phyloP scores from a whole-genome alignment of 129 eudicot genomes.

The Logfia minima region DNA sequence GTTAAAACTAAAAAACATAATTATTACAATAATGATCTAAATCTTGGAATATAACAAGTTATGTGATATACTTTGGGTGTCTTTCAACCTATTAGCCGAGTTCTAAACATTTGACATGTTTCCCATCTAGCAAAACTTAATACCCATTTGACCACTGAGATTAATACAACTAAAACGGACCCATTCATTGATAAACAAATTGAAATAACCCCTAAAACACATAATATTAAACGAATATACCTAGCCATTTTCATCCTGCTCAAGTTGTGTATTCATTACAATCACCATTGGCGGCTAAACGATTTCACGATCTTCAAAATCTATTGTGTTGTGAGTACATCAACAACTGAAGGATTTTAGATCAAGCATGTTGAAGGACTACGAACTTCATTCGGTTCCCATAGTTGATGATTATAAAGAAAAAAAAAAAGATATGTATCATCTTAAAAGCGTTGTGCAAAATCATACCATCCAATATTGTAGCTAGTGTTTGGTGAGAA shows the following conservation, averaged over 20 bases:
- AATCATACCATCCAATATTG: too few species aligned
- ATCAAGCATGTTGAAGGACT: too few species aligned
- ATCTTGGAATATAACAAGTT: too few species aligned
- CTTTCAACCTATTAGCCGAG: not conserved
- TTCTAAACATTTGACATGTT: not conserved
- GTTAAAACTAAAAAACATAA: not conserved
- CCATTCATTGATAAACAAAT: not conserved
- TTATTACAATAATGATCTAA: not conserved
- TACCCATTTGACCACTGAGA: not conserved
- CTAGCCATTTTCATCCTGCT: slow-evolving; percentile 71
- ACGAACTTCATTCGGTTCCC: too few species aligned
- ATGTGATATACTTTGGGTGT: not conserved
- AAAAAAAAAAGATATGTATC: too few species aligned
- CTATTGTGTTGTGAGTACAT: too few species aligned
- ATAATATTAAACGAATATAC: slow-evolving; percentile 31
- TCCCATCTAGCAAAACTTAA: not conserved
- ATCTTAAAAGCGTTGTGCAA: too few species aligned
- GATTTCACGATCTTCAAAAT: slow-evolving; percentile 46
- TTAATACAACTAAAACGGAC: not conserved
- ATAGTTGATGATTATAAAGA: too few species aligned
- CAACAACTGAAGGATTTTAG: too few species aligned
- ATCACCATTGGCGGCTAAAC: slow-evolving; percentile 97
- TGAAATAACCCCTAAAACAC: not conserved
- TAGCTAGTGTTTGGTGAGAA: too few species aligned
- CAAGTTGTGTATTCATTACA: slow-evolving; percentile 71